Base-by-base conservation (phyloP, 441 rosid species). In the Biscutella laevigata region DNA sequence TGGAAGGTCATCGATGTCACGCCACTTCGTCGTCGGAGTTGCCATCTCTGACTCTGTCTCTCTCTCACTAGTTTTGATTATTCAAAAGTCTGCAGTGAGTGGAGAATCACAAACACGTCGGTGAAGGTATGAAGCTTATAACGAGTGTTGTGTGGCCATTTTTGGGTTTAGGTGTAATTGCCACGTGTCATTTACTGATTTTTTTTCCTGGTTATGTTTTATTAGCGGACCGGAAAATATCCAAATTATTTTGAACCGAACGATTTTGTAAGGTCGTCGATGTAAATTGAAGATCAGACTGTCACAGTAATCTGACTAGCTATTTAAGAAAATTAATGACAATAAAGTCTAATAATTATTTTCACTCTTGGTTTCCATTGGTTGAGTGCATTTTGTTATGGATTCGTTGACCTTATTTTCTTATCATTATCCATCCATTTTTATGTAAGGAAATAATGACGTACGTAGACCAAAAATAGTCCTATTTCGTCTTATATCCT, bases 1-100 rank as follows among this genome's bases (percentile, higher is more conserved):
- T 0, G 97, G 94, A 5, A 89, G 82, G 44, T 83, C 88, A 52
- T 89, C 97, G 43, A 89, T 86, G 61, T 86, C 95, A 25, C 68
- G 74, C 53, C 22, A 59, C 77, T 36, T 73, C 57, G 53, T 52
- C 36, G 8, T 58, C 59, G n/a, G n/a, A n/a, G n/a, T n/a, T n/a
- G 27, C 25, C 19, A 49, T 49, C 9, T 24, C 36, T 12, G 27
- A 13, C 21, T 60, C 32, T 33, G 4, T 40, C 53, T 64, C 44
- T 44, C 27, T 52, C 34, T 45, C 32, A 48, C 16, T 7, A 19
- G 17, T 37, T 41, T 30, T 50, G 27, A 10, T 43, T 22, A 34
- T 25, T 34, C 21, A 12, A 57, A 15, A n/a, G n/a, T 44, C 33
- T 13, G 40, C 4, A 7, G 44, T 40, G 43, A 32, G 64, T 38